These are phyloP conservation scores for Zasmidium angulare DNA, from an alignment of 2,329 filamentous ascomycete genomes.

Conservation along the genomic window DNA sequence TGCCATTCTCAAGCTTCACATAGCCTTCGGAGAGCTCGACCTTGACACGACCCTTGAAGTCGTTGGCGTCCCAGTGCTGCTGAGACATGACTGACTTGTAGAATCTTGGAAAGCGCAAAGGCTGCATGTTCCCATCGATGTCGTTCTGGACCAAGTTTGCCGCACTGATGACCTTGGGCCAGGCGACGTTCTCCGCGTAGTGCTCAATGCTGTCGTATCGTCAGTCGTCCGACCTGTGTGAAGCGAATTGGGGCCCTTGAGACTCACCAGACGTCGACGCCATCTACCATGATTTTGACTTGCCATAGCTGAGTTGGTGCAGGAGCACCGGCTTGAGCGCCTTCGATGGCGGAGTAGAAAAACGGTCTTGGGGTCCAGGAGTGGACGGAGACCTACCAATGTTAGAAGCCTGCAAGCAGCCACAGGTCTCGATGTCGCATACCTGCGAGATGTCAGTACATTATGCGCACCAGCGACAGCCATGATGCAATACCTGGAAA, in stretches of 20 bases:
- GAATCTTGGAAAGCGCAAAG: slow-evolving; percentile 72
- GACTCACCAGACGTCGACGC: slow-evolving; percentile 36
- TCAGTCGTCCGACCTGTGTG: background rate
- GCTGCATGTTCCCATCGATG: slow-evolving; percentile 32
- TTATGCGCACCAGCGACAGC: background rate
- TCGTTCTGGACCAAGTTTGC: slow-evolving; percentile 3
- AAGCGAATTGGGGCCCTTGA: background rate
- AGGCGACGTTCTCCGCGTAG: slow-evolving; percentile 52
- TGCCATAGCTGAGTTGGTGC: slow-evolving; percentile 35
- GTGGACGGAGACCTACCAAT: slow-evolving; percentile 69
- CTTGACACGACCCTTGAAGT: slow-evolving; percentile 73
- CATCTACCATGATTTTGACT: slow-evolving; percentile 68
- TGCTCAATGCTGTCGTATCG: slow-evolving; percentile 51
- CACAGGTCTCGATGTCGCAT: too few relatives aligned
- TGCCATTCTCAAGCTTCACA: slow-evolving; percentile 22
- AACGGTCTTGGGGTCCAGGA: slow-evolving; percentile 63
- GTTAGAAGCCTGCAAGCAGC: background rate
- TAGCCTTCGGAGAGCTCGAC: slow-evolving; percentile 74
- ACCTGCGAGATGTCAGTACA: slow-evolving; percentile 35
- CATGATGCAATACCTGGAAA: slow-evolving; percentile 34
- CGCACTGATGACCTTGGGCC: slow-evolving; percentile 44
- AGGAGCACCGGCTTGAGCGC: background rate
- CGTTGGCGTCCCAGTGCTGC: slow-evolving; percentile 68
- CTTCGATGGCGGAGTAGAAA: slow-evolving; percentile 7
- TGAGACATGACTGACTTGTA: slow-evolving; percentile 68